These are phyloP conservation scores for Tubosaeta sp. DNA, from an alignment of 768 basidiomycete species.

Conservation along the genomic window DNA sequence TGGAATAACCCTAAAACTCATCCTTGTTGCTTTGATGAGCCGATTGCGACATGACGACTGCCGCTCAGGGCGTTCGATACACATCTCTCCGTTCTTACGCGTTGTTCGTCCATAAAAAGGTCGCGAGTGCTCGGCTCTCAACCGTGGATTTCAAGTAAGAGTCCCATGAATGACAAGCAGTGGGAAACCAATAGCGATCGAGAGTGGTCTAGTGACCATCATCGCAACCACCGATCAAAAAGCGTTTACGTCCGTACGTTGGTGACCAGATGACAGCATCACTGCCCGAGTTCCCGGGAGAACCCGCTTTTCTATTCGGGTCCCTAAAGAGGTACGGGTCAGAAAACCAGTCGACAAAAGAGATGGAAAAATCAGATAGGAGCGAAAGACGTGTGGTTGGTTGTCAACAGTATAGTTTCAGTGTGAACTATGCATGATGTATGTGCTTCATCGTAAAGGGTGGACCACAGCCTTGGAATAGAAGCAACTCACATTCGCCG, in stretches of 20 bases:
- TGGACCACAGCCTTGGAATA: conserved; percentile 22
- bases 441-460: conserved; percentile 25
- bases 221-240: not conserved
- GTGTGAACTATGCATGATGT: conserved; percentile 95
- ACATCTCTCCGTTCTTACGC: not conserved
- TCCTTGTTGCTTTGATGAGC: not conserved
- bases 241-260: not conserved
- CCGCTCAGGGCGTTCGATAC: not conserved
- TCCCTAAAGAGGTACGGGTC: conserved; percentile 15
- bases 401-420: conserved; percentile 84
- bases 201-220: not conserved
- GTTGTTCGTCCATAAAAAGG: not conserved
- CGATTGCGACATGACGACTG: not conserved
- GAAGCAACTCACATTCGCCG: conserved; percentile 83
- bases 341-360: not conserved
- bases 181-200: not conserved
- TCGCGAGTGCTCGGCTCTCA: not conserved
- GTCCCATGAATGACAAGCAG: not conserved
- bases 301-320: not conserved
- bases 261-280: not conserved
- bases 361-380: conserved; percentile 80
- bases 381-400: conserved; percentile 96
- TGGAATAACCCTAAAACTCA: not conserved
- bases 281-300: not conserved
- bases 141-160: not conserved